Conservation (phyloP, 805 yeast species). For the Zygosaccharomyces pseudorouxii region DNA sequence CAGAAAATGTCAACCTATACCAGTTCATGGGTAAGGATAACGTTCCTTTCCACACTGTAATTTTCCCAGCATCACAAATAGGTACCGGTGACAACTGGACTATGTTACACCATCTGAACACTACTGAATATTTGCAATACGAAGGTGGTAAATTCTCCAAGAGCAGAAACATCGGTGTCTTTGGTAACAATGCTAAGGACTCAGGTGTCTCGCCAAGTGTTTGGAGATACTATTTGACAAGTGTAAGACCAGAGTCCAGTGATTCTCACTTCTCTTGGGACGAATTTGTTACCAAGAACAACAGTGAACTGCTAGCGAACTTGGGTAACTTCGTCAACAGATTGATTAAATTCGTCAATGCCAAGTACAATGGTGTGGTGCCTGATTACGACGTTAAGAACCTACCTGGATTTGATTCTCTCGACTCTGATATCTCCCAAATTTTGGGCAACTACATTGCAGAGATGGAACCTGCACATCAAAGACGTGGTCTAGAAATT, state of each 20-base stretch:
- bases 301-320: conserved; percentile 89
- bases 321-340: conserved; percentile 96
- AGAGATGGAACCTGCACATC: conserved; percentile 71
- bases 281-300: conserved; percentile 90
- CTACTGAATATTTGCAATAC: conserved; percentile 95
- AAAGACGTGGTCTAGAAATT: conserved; percentile 83
- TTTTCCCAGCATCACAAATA: conserved; percentile 87
- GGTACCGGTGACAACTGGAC: conserved; percentile 93
- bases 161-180: conserved; percentile 96
- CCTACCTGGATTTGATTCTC: conserved; percentile 44
- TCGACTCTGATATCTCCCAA: conserved; percentile 54
- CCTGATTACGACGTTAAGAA: conserved; percentile 56
- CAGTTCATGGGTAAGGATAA: conserved; percentile 99
- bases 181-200: conserved; percentile 95
- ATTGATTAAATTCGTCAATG: conserved; percentile 79
- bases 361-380: conserved; percentile 87
- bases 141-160: conserved; percentile 98
- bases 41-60: conserved; percentile 97
- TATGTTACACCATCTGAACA: conserved; percentile 79
- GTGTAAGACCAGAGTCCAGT: conserved; percentile 90
- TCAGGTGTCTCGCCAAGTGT: conserved; percentile 89
- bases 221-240: conserved; percentile 94
- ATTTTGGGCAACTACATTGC: conserved; percentile 58
- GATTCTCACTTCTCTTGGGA: conserved; percentile 98
- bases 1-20: conserved; percentile 81